Base-by-base conservation (phyloP, 345 rosid species). In the Sisymbrium altissimum region DNA sequence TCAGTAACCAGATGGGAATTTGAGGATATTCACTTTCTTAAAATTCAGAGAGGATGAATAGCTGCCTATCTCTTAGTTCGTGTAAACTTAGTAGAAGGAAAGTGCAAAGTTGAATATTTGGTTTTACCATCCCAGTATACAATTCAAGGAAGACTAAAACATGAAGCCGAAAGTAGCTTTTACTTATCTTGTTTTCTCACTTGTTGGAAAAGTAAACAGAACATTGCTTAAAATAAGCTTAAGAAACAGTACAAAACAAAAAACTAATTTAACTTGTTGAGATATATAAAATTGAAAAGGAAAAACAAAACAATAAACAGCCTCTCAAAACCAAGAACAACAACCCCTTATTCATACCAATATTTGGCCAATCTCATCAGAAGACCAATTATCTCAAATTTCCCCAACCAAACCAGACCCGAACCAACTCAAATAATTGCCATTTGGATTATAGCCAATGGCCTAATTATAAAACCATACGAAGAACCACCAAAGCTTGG, bases 261-360 rank as follows among this genome's bases (percentile, higher is more conserved):
- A 46, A 65, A 25, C 66, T 55, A 65, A 35, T 23, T 74, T 29
- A 27, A 46, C 39, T 64, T 73, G 12, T 64, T 73, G 12, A 45
- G 23, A 75, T 68, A 61, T 52, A 62, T 76, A 32, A 30, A 57
- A 8, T 53, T 12, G 35, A 18, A 49, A 67, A 49, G 2, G 5
- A 29, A 9, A 52, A 52, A 12, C 15, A 52, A 19, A 36, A 56
- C 27, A 15, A 14, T 15, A 59, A 32, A 41, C 15, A 68, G 56
- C 70, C 64, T 75, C 44, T 54, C 43, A 66, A 49, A 63, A 36
- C 17, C 68, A 69, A 38, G 33, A 54, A 54, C 19, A 76, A 43
- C 73, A 68, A 33, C 43, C 67, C 14, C 62, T 76, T 70, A 70
- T 76, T 76, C 61, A 70, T 29, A 70, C 61, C 69, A 70, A 76